These are phyloP conservation scores for Stereocaulon alpinum DNA, from an alignment of 495 filamentous ascomycete genomes.

Conservation along the genomic window DNA sequence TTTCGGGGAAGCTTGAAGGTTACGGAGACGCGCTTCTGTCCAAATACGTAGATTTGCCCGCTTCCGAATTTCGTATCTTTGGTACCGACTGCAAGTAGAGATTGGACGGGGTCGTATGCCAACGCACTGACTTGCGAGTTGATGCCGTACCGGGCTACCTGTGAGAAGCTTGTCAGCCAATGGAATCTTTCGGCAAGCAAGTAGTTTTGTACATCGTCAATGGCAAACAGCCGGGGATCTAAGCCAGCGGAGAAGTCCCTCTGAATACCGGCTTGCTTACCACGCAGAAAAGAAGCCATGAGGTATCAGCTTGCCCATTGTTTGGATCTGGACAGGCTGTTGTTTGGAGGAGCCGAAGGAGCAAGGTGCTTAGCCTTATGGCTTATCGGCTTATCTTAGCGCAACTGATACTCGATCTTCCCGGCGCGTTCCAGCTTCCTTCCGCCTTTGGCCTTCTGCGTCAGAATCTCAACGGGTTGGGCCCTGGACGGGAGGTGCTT, in stretches of 20 bases:
- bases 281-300: constrained; percentile 80
- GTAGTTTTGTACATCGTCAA: constrained; percentile 58
- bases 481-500: too few species aligned
- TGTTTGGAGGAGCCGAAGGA: background rate
- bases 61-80: constrained; percentile 65
- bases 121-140: constrained; percentile 75
- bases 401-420: background rate
- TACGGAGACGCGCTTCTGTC: constrained; percentile 67
- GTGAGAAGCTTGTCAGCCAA: constrained; percentile 10
- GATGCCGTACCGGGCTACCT: constrained; percentile 75
- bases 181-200: constrained; percentile 13
- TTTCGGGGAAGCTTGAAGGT: constrained; percentile 52
- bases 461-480: background rate
- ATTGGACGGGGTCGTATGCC: constrained; percentile 88
- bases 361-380: constrained; percentile 2
- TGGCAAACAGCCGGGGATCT: constrained; percentile 58
- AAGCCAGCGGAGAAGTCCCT: constrained; percentile 79
- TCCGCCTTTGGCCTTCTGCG: background rate
- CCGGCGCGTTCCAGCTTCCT: background rate
- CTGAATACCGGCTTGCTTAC: constrained; percentile 86
- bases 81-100: constrained; percentile 86
- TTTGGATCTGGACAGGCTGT: background rate
- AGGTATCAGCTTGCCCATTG: constrained; percentile 7
- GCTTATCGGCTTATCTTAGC: constrained; percentile 19
- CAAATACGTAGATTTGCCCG: constrained; percentile 84